phyloP scores from a whole-genome alignment of 1,284 basidiomycete species.

The Rhodotorula sp. region DNA sequence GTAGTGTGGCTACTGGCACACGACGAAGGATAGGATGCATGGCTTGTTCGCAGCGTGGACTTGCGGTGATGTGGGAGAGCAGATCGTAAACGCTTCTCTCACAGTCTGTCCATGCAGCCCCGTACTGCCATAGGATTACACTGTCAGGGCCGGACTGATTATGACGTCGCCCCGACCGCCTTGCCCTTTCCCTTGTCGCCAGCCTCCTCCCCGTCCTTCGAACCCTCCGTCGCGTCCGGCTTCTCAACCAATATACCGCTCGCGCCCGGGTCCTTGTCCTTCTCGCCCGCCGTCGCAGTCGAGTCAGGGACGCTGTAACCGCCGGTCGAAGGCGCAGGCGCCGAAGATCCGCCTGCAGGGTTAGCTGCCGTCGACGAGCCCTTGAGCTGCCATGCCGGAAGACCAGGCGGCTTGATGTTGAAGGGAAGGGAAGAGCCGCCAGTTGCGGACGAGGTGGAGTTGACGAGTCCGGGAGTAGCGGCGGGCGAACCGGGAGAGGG shows the following conservation, averaged over 20 bases:
- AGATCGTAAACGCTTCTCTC: no score
- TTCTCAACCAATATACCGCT: slow-evolving; percentile 41
- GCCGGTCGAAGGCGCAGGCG: neutral
- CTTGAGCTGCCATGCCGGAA: slow-evolving; percentile 80
- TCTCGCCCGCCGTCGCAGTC: neutral
- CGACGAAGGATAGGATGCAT: neutral
- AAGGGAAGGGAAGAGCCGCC: slow-evolving; percentile 3
- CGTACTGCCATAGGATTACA: no score
- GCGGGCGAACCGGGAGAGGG: neutral
- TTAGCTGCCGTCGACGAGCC: slow-evolving; percentile 3
- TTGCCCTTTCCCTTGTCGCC: slow-evolving; percentile 1
- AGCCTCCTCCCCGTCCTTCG: neutral
- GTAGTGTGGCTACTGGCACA: slow-evolving; percentile 45
- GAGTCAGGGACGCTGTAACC: neutral
- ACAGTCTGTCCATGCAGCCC: no score
- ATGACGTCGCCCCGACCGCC: neutral
- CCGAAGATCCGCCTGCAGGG: neutral
- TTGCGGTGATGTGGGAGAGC: no score
- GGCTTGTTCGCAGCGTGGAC: neutral
- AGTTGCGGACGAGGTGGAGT: neutral
- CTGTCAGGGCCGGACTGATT: no score
- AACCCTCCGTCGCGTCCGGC: neutral
- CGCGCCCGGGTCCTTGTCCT: slow-evolving; percentile 22
- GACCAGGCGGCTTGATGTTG: slow-evolving; percentile 63
- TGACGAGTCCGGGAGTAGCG: neutral